Evolutionary conservation across 306 rosid species (phyloP), one percentile per base, ranked within the genome.

Genomic region (Citrullus colocynthis): DNA sequence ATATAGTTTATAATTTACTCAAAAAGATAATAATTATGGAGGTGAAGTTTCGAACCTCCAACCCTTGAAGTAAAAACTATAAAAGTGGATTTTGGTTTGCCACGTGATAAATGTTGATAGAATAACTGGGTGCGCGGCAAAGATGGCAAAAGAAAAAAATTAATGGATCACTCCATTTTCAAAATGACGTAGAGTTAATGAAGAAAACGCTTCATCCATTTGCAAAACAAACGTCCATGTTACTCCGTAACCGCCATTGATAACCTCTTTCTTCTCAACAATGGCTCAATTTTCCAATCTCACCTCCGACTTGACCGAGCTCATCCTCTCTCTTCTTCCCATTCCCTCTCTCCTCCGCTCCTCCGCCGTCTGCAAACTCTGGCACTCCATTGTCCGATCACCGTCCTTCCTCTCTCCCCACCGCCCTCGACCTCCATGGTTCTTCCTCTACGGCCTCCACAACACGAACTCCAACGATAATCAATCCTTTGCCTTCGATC

Each of bases 401-500:
- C 24, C 84, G 0, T 32, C 82, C 20, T 93, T 93, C 81, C 82
- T 57, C 89, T 65, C 6, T 74, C 41, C 14, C 70, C 28, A 45
- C 70, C 52, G 30, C 24, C 77, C 65, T 74, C 41, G 44, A 32
- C 75, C 58, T 0, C 91, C 98, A 0, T 93, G 97, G 98, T 91
- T 93, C 73, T 90, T 91, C 83, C 97, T 93, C 76, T 83, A 86
- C 36, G 96, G 91, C 32, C 82, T 93, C 88, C 96, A 93, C 81
- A 93, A 91, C 84, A 88, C 90, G 69, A 84, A 96, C 62, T 86
- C 93, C 39, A 90, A 89, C 62, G 88, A 87, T 85, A 85, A 93
- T 71, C 97, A 91, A 75, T 87, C 91, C 59, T 91, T 93, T 41
- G 93, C 96, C 74, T 93, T 90, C 63, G 98, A 91, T 67, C 97